Conservation (phyloP, 345 rosid species). For the Capsella bursapastoris region DNA sequence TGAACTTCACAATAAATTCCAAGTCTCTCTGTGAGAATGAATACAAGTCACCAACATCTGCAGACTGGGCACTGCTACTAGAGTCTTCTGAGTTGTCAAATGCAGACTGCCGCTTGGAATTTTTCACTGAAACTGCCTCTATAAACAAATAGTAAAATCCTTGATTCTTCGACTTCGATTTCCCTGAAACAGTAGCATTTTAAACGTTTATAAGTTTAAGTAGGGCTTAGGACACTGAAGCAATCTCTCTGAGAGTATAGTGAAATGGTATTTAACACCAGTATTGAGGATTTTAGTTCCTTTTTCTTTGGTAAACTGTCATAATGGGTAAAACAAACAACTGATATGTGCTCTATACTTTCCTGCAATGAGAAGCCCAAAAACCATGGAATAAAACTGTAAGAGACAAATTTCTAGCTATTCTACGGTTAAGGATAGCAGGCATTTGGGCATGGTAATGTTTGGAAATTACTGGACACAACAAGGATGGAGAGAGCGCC, state of each 20-base stretch:
- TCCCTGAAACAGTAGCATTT: slow-evolving; percentile 61
- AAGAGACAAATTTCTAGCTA: slow-evolving; percentile 18
- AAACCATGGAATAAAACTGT: not conserved
- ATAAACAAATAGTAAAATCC: slow-evolving; percentile 91
- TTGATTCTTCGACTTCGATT: slow-evolving; percentile 82
- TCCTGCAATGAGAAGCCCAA: slow-evolving; percentile 19
- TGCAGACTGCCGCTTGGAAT: slow-evolving; percentile 75
- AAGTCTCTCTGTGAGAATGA: slow-evolving; percentile 84
- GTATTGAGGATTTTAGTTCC: slow-evolving; percentile 11
- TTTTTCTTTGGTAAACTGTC: slow-evolving; percentile 17
- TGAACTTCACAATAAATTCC: slow-evolving; percentile 91
- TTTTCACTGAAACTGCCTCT: slow-evolving; percentile 82
- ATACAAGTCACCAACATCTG: slow-evolving; percentile 69
- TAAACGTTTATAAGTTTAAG: not conserved
- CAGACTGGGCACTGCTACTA: slow-evolving; percentile 50
- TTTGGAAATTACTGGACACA: slow-evolving; percentile 5
- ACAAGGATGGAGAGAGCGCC: slow-evolving; percentile 9
- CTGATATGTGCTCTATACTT: slow-evolving; percentile 14
- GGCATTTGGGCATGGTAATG: not conserved
- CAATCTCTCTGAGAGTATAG: slow-evolving; percentile 17
- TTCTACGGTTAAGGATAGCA: slow-evolving; percentile 5
- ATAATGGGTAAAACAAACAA: slow-evolving; percentile 16
- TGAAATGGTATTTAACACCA: slow-evolving; percentile 7
- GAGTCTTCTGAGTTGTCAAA: slow-evolving; percentile 61
- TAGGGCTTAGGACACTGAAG: slow-evolving; percentile 8